Evolutionary conservation across 164 flowering plant genomes (phyloP).

Genomic region (Macadamia tetraphylla): DNA sequence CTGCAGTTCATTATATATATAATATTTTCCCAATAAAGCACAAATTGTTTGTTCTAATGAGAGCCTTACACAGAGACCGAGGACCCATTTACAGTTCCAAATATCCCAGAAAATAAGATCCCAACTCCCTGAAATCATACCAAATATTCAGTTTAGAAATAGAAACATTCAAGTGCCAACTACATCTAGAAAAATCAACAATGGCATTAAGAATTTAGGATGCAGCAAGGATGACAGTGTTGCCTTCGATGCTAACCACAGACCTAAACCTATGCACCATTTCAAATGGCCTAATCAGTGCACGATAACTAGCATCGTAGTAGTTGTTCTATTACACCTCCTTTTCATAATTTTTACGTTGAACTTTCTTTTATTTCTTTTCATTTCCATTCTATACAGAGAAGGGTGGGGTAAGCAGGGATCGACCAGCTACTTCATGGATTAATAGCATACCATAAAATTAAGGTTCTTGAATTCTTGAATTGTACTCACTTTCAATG

Average conservation of each 20-base stretch:
- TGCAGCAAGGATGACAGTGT: not conserved
- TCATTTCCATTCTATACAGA: not conserved
- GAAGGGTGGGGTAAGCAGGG: not conserved
- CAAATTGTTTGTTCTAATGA: not conserved
- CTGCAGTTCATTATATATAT: not conserved
- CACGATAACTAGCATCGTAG: not conserved
- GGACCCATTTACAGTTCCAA: constrained; percentile 84
- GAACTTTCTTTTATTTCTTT: not conserved
- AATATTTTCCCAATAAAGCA: not conserved
- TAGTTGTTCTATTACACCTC: not conserved
- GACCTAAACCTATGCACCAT: not conserved
- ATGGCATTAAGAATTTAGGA: not conserved
- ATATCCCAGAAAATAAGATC: constrained; percentile 73
- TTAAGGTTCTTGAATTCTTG: not conserved
- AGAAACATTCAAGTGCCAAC: not conserved
- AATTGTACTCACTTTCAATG: not conserved
- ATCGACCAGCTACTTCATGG: not conserved
- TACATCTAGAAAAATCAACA: not conserved
- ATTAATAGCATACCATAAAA: not conserved
- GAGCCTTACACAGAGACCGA: constrained; percentile 75
- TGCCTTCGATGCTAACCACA: not conserved
- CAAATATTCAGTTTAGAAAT: not conserved
- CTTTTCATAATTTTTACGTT: not conserved
- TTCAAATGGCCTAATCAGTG: not conserved
- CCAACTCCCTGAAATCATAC: constrained; percentile 57